Evolutionary conservation across 164 flowering plant genomes (phyloP).

Genomic region (Houttuynia cordata): DNA sequence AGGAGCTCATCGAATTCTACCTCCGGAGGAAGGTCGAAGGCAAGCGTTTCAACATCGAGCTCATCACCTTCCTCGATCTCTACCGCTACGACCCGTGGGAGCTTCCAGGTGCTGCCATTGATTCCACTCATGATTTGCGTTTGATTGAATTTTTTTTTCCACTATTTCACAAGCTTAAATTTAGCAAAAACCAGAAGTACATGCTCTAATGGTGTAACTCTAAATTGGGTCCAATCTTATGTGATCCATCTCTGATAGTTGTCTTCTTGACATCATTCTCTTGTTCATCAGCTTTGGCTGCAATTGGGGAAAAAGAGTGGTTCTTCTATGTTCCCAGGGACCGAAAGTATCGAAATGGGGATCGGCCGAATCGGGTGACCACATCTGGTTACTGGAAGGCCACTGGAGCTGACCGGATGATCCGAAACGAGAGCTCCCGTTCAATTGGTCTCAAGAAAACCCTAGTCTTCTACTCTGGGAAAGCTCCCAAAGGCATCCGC

Average conservation of each 20-base stretch:
- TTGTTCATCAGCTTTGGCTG: slow-evolving; percentile 54
- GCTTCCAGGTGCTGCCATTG: slow-evolving; percentile 59
- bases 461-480: slow-evolving; percentile 96
- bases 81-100: slow-evolving; percentile 99
- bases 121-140: not conserved
- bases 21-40: slow-evolving; percentile 98
- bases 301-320: slow-evolving; percentile 99
- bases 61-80: slow-evolving; percentile 87
- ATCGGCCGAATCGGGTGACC: slow-evolving; percentile 88
- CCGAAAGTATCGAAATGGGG: slow-evolving; percentile 89
- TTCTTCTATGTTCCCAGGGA: slow-evolving; percentile 95
- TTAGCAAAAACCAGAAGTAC: not conserved
- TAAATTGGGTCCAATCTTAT: not conserved
- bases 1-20: slow-evolving; percentile 93
- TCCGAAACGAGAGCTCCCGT: slow-evolving; percentile 44
- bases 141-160: not conserved
- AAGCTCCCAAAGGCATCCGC: slow-evolving; percentile 91
- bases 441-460: slow-evolving; percentile 94
- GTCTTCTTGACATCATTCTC: not conserved
- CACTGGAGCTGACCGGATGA: slow-evolving; percentile 95
- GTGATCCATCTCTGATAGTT: not conserved
- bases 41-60: slow-evolving; percentile 82
- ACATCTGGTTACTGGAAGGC: slow-evolving; percentile 99
- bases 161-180: not conserved
- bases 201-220: not conserved